phyloP scores from a whole-genome alignment of 257 asterid species.

The Cynanchum wilfordii region DNA sequence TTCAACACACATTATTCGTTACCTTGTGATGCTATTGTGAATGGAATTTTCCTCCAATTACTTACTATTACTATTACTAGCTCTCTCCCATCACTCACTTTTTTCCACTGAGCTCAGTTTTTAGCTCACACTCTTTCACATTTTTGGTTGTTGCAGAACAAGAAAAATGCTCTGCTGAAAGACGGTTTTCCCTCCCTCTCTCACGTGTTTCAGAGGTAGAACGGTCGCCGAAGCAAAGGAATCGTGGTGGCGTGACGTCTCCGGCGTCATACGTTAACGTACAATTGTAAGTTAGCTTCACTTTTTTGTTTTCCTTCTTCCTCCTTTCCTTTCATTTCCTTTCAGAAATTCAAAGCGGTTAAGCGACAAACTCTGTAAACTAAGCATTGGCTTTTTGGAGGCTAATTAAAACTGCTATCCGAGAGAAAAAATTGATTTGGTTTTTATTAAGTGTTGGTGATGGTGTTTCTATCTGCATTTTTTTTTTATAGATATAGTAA shows the following conservation, averaged over 20 bases:
- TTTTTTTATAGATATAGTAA: not conserved
- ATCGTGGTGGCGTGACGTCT: slow-evolving; percentile 3
- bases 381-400: not conserved
- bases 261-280: not conserved
- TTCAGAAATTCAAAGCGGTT: not conserved
- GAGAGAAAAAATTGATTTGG: not conserved
- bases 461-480: not conserved
- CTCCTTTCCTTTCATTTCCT: not conserved
- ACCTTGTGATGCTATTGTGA: not conserved
- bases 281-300: slow-evolving; percentile 1
- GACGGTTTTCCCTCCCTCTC: slow-evolving; percentile 5
- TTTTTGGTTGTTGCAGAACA: not conserved
- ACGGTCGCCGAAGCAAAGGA: not conserved
- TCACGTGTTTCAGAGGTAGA: not conserved
- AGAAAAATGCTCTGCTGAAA: not conserved
- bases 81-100: not conserved
- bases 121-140: no score
- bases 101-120: not conserved
- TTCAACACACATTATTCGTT: not conserved
- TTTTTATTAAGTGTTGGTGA: not conserved
- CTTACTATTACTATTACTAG: not conserved
- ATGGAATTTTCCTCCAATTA: not conserved
- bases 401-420: not conserved
- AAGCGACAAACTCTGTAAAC: not conserved
- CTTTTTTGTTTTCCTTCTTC: slow-evolving; percentile 8